Evolutionary conservation across 306 rosid genomes (phyloP).

Genomic region (Sesbania bispinosa): DNA sequence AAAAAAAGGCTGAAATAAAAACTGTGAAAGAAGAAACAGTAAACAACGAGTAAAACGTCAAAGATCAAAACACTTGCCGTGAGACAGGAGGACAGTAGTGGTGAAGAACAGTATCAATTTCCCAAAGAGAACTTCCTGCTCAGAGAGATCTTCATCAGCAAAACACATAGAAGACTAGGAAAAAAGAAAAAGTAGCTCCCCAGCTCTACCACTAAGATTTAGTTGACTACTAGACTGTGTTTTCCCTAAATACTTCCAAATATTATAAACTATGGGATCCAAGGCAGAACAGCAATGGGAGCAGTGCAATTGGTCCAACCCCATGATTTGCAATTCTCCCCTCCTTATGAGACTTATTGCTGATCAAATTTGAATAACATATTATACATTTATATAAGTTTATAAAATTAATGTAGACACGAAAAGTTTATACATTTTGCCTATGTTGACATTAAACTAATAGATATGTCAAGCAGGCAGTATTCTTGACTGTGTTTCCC

Average conservation of each 20-base stretch:
- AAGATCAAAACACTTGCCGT: conserved; percentile 46
- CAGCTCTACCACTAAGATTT: background rate
- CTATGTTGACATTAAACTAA: background rate
- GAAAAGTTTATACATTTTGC: background rate
- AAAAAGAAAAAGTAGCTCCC: no score
- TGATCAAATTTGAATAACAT: background rate
- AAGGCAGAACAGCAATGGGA: conserved; percentile 12
- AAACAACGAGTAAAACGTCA: background rate
- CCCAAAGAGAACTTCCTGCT: conserved; percentile 97
- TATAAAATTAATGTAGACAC: background rate
- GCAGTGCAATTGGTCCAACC: background rate
- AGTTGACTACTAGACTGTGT: background rate
- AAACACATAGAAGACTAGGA: background rate
- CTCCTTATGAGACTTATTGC: background rate
- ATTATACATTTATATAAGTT: background rate
- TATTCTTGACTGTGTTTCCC: no score
- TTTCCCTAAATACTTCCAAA: background rate
- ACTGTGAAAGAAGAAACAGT: background rate
- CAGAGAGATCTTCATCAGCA: conserved; percentile 35
- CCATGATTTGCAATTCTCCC: background rate
- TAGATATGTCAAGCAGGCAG: background rate
- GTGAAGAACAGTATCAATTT: conserved; percentile 74
- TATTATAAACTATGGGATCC: background rate
- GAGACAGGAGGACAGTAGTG: conserved; percentile 93
- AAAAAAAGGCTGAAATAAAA: background rate